Percentiles rank a stretch among this genome's conserved stretches.
Evolutionary conservation across 2,329 filamentous ascomycete genomes (phyloP).

Genomic region (Pezicula radicicola): DNA sequence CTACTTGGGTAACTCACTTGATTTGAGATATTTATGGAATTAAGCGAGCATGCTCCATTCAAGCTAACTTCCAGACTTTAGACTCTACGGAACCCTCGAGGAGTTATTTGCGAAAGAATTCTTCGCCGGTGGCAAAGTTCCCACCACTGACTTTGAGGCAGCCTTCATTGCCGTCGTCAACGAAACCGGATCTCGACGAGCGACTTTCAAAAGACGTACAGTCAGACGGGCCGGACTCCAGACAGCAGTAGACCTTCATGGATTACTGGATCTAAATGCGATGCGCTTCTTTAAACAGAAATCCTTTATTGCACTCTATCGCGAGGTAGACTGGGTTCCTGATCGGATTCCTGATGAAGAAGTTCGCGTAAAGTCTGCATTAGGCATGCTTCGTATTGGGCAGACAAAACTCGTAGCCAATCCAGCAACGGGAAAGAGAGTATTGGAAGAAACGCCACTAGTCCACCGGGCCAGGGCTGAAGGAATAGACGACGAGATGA

Average conservation of each 20-base stretch:
- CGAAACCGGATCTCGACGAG: slow-evolving; percentile 1
- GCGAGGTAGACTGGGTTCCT: slow-evolving; percentile 31
- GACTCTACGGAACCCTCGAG: slow-evolving; percentile 29
- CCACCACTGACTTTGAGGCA: slow-evolving; percentile 25
- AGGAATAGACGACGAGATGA: slow-evolving; percentile 6
- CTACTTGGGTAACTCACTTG: no score
- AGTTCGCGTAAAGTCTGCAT: slow-evolving; percentile 18
- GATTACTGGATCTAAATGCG: slow-evolving; percentile 9
- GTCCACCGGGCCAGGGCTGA: slow-evolving; percentile 19
- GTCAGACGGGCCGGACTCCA: background rate
- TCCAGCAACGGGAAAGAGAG: slow-evolving; percentile 23
- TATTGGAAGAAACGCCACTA: slow-evolving; percentile 27
- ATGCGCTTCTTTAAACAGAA: slow-evolving; percentile 32
- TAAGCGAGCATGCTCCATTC: no score
- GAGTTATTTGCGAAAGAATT: slow-evolving; percentile 23
- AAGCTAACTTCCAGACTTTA: slow-evolving; percentile 16
- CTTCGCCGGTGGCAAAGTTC: slow-evolving; percentile 28
- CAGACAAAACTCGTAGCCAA: slow-evolving; percentile 25
- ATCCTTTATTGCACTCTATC: slow-evolving; percentile 28
- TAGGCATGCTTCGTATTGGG: slow-evolving; percentile 26
- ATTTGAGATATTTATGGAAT: no score
- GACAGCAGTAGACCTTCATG: slow-evolving; percentile 12
- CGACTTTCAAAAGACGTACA: slow-evolving; percentile 1
- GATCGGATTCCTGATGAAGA: slow-evolving; percentile 34
- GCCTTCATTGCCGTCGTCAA: slow-evolving; percentile 13